Conservation (phyloP, 331 rosid species). For the Rosa hybrid region DNA sequence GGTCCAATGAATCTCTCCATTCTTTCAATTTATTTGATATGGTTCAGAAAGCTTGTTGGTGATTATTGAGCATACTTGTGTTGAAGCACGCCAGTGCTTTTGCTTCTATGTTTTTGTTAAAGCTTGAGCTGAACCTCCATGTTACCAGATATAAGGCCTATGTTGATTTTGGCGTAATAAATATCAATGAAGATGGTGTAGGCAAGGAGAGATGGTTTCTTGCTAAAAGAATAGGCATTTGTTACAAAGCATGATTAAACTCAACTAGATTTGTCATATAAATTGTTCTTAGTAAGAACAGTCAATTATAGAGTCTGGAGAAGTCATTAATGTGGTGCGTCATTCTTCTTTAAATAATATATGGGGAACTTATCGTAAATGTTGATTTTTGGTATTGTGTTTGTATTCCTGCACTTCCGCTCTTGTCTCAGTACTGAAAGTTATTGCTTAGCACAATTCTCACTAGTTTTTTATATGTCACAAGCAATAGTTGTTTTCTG, state of each 20-base stretch:
- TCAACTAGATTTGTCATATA: background rate
- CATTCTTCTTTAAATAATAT: background rate
- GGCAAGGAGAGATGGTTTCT: background rate
- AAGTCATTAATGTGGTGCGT: background rate
- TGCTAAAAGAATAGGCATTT: background rate
- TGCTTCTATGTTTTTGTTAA: background rate
- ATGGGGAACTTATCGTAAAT: background rate
- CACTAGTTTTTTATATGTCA: too few relatives aligned
- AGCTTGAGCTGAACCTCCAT: conserved; percentile 1
- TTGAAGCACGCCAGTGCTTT: background rate
- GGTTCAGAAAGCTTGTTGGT: background rate
- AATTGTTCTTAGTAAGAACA: background rate
- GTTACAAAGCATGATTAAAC: background rate
- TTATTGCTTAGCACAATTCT: too few relatives aligned
- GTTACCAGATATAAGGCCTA: background rate
- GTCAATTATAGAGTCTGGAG: background rate
- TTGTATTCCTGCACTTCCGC: too few relatives aligned
- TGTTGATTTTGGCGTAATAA: background rate
- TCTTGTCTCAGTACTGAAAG: too few relatives aligned
- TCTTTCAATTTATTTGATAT: background rate
- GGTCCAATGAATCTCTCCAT: conserved; percentile 7
- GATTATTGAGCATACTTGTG: background rate
- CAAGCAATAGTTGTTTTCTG: too few relatives aligned
- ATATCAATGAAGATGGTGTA: background rate
- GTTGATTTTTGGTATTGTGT: background rate